Evolutionary conservation across 768 basidiomycete species (phyloP), one percentile per base, ranked within the genome.

Genomic region (Chalciporus chontae): DNA sequence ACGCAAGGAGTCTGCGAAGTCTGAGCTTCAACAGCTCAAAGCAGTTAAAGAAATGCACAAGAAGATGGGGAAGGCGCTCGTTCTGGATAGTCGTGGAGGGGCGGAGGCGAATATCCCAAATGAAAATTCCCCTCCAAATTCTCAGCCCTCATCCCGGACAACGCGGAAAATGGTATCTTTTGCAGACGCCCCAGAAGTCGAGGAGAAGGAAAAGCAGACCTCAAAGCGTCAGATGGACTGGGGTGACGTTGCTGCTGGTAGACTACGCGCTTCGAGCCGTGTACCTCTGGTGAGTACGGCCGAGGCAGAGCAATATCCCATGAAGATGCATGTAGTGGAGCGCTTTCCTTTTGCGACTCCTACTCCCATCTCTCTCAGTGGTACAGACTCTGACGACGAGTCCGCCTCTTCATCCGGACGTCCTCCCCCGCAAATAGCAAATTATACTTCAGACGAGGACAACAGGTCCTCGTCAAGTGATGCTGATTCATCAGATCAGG

Each of bases 11-110:
- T 78, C 74, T 5, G 74, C 74, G 14, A 70, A 67, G 53, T 43
- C 65, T 60, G 73, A 77, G 48, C 60, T 74, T 48, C 70, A 74
- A 34, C 67, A 53, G 37, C 45, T 75, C 23, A 73, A 68, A 49
- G 62, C 66, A 17, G 62, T 70, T 17, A 69, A 65, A 36, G 73
- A 84, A 50, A 68, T 88, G 63, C 86, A 88, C 64, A 85, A 81
- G 72, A 87, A 81, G 69, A 87, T 91, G 85, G 88, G 87, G 3
- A 81, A 76, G 56, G 81, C 85, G 0, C 71, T 90, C 34, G 50
- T 90, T 36, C 65, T 66, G 40, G 75, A 75, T 48, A 46, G 42
- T 14, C 66, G 73, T 6, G 66, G 74, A 40, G 65, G 71, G 15
- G 59, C 68, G 32, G 75, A 69, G 31, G 69, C 72, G 24, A 40